phyloP scores from a whole-genome alignment of 2,329 filamentous ascomycete species.

The Penicillium polonicum region DNA sequence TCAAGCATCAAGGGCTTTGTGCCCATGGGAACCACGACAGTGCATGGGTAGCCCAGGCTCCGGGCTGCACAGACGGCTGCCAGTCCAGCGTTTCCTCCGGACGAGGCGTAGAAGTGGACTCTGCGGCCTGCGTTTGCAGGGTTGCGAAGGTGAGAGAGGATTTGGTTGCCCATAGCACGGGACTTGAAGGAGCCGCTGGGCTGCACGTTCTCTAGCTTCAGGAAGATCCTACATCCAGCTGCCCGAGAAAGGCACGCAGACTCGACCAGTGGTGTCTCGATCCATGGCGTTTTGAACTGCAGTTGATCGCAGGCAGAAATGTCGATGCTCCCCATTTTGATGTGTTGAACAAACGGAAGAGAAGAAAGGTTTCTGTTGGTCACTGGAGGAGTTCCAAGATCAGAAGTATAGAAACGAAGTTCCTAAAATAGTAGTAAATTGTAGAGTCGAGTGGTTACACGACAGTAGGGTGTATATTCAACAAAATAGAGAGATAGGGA shows the following conservation, averaged over 20 bases:
- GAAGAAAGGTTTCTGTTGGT: not conserved
- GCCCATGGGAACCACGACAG: conserved; percentile 69
- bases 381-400: conserved; percentile 3
- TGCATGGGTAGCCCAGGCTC: conserved; percentile 63
- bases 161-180: conserved; percentile 69
- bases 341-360: conserved; percentile 18
- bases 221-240: conserved; percentile 76
- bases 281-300: conserved; percentile 57
- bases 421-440: conserved; percentile 16
- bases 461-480: conserved; percentile 7
- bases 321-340: conserved; percentile 39
- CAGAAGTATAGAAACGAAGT: conserved; percentile 10
- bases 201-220: conserved; percentile 83
- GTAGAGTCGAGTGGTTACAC: conserved; percentile 13
- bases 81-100: conserved; percentile 80
- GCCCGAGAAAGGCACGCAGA: conserved; percentile 65
- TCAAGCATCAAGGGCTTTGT: conserved; percentile 69
- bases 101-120: conserved; percentile 74
- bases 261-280: conserved; percentile 68
- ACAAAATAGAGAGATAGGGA: conserved; percentile 9
- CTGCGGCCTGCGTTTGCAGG: conserved; percentile 44
- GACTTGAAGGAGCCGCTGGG: conserved; percentile 87
- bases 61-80: conserved; percentile 73
- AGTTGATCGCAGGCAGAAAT: conserved; percentile 24
- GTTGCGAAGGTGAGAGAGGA: conserved; percentile 53